Conservation (phyloP, 2,329 filamentous ascomycete genomes). For the Rachicladosporium sp. region DNA sequence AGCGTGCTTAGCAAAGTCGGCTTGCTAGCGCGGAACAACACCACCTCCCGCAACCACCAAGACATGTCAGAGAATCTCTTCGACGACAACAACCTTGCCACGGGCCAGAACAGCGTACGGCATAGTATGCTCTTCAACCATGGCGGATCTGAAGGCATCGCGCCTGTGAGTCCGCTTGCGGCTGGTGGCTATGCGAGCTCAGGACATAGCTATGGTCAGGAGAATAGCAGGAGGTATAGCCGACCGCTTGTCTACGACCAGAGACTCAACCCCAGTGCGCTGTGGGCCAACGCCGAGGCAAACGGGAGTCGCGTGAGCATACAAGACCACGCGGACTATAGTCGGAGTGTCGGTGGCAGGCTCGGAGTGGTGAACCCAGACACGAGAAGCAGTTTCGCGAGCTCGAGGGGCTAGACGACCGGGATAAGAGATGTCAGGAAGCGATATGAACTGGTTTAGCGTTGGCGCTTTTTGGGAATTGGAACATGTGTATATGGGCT, state of each 20-base stretch:
- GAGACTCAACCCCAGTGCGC: slow-evolving; percentile 35
- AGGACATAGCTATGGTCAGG: neutral
- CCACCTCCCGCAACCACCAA: slow-evolving; percentile 1
- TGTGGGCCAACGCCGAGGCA: slow-evolving; percentile 31
- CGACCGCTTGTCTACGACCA: slow-evolving; percentile 36
- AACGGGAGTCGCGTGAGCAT: slow-evolving; percentile 35
- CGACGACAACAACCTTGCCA: slow-evolving; percentile 3
- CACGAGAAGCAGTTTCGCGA: slow-evolving; percentile 18
- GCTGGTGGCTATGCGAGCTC: too few species aligned
- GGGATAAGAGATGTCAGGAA: too few species aligned
- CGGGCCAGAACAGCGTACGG: slow-evolving; percentile 18
- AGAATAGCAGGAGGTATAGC: slow-evolving; percentile 23
- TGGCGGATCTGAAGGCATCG: slow-evolving; percentile 14
- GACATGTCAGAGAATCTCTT: slow-evolving; percentile 9
- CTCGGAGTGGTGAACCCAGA: slow-evolving; percentile 31
- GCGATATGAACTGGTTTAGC: too few species aligned
- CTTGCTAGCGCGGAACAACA: slow-evolving; percentile 22
- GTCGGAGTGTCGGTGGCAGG: slow-evolving; percentile 28
- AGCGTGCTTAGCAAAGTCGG: slow-evolving; percentile 38
- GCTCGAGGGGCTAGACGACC: neutral
- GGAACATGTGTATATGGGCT: neutral
- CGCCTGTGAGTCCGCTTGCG: slow-evolving; percentile 20
- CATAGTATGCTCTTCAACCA: slow-evolving; percentile 21
- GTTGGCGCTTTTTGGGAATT: neutral
- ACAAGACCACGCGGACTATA: slow-evolving; percentile 37